Base-by-base conservation (phyloP, 2,329 filamentous ascomycete genomes). In the Aspergillus sp. region DNA sequence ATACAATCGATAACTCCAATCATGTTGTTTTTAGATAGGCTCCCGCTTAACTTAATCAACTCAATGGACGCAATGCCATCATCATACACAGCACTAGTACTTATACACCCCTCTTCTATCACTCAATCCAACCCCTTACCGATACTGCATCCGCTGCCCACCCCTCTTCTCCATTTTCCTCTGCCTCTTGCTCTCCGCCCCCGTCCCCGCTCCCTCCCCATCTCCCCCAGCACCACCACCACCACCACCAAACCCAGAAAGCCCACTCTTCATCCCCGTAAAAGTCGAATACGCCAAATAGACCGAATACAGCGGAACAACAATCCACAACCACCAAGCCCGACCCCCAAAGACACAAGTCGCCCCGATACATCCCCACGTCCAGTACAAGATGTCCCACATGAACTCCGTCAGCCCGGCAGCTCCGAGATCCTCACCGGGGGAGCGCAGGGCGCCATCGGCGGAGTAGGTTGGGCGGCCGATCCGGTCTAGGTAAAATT, bases 361-460 rank as follows among this genome's bases (percentile, higher is more conserved):
- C n/a, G 89, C 74, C 8, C 88, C 76, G 41, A 91, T 79, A 54
- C 87, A 90, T 11, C 85, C 87, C 88, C 93, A 97, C 0, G 92
- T 97, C 79, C 96, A 91, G 85, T 96, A 98, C 53, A 96, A 80
- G 50, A 96, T 85, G 77, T 99, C 95, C 84, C 96, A 99, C 89
- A 98, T 91, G 80, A 96, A 98, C 77, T 97, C 95, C 11, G 93
- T 98, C 79, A 99, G 78, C 4, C 95, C 95, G 35, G 88, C 84
- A 9, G 91, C 90, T 53, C 90, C 86, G 52, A 99, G 84, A 73
- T 99, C 95, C 73, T 98, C 93, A 44, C 95, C 93, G 0, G 90
- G 81, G 33, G 83, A 86, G 72, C 85, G 87, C 61, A 98, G 80
- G n/a, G 87, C 82, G 14, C 81, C 83, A 48, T 85, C 87, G 24